These are phyloP conservation scores for Aspergillus fumigatus DNA, from an alignment of 2,329 filamentous ascomycete genomes.

Conservation along the genomic window DNA sequence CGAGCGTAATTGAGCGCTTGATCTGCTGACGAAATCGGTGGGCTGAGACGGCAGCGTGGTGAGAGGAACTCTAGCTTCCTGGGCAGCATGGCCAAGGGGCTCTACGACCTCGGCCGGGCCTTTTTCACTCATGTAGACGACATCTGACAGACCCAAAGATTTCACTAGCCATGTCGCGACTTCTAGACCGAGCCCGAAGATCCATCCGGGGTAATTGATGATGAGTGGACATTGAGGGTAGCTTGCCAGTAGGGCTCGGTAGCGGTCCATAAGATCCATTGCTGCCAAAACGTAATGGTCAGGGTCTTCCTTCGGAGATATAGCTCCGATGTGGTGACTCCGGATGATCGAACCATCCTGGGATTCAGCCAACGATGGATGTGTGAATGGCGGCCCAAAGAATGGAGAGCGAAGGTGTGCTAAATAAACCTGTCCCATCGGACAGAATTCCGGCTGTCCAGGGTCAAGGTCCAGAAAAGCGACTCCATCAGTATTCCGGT, in stretches of 20 bases:
- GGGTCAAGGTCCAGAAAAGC: slow-evolving; percentile 58
- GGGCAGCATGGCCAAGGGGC: slow-evolving; percentile 38
- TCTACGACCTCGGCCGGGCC: slow-evolving; percentile 42
- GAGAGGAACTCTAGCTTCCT: slow-evolving; percentile 32
- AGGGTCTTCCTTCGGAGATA: slow-evolving; percentile 52
- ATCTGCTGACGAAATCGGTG: slow-evolving; percentile 42
- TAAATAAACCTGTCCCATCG: slow-evolving; percentile 57
- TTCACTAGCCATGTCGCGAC: slow-evolving; percentile 45
- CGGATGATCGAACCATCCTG: slow-evolving; percentile 40
- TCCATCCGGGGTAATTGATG: slow-evolving; percentile 55
- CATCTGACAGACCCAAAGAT: slow-evolving; percentile 45
- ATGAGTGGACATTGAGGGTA: slow-evolving; percentile 48
- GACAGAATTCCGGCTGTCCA: slow-evolving; percentile 55
- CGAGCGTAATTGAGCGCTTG: slow-evolving; percentile 47
- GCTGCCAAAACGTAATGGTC: slow-evolving; percentile 52
- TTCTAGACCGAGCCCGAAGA: slow-evolving; percentile 49
- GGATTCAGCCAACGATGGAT: slow-evolving; percentile 39
- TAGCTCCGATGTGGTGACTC: slow-evolving; percentile 51
- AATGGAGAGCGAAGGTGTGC: slow-evolving; percentile 47
- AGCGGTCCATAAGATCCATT: slow-evolving; percentile 49
- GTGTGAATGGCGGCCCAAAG: slow-evolving; percentile 55
- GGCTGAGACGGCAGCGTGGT: slow-evolving; percentile 46
- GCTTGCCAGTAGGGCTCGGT: slow-evolving; percentile 38
- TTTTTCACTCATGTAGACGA: slow-evolving; percentile 51
- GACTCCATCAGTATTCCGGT: slow-evolving; percentile 37